Evolutionary conservation across 2,329 filamentous ascomycete genomes (phyloP).

Genomic region (Berkeleyomyces basicola): DNA sequence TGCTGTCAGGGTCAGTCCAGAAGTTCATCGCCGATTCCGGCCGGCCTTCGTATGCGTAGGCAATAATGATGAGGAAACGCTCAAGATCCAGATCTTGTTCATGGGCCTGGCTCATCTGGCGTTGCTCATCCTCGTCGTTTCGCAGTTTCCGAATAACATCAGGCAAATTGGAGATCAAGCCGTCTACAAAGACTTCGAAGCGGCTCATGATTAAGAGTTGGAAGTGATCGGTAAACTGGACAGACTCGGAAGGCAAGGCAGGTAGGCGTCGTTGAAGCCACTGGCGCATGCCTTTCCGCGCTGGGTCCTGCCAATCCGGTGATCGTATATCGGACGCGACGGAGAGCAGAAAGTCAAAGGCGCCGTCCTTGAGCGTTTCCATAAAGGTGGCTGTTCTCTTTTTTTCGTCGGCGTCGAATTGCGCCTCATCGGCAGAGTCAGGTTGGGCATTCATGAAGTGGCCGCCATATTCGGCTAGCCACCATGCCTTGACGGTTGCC

Average conservation of each 20-base stretch:
- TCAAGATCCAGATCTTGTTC: slow-evolving; percentile 64
- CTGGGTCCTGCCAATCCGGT: slow-evolving; percentile 75
- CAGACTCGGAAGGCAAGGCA: slow-evolving; percentile 47
- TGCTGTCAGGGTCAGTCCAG: slow-evolving; percentile 84
- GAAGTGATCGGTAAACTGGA: slow-evolving; percentile 56
- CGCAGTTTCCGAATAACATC: slow-evolving; percentile 77
- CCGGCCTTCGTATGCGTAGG: slow-evolving; percentile 76
- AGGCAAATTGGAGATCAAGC: slow-evolving; percentile 88
- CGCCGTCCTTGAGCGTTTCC: slow-evolving; percentile 68
- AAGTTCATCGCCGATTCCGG: slow-evolving; percentile 75
- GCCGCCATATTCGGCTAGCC: slow-evolving; percentile 85
- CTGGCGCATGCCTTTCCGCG: slow-evolving; percentile 63
- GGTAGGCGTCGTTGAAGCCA: slow-evolving; percentile 71
- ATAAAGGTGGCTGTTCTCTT: slow-evolving; percentile 57
- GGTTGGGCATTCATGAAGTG: slow-evolving; percentile 64
- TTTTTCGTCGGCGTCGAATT: slow-evolving; percentile 39
- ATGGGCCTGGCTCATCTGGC: slow-evolving; percentile 47
- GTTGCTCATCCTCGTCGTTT: slow-evolving; percentile 76
- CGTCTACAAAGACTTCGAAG: slow-evolving; percentile 74
- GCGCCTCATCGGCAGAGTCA: slow-evolving; percentile 26
- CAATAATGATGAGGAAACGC: slow-evolving; percentile 79
- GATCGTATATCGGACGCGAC: slow-evolving; percentile 67
- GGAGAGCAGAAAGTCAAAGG: slow-evolving; percentile 79
- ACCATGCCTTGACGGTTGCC: slow-evolving; percentile 64
- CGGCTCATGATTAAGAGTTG: slow-evolving; percentile 59